Percentiles rank a stretch among this genome's conserved stretches.
These are phyloP conservation scores for Ceratonia siliqua DNA, from an alignment of 306 rosid species.

Conservation along the genomic window DNA sequence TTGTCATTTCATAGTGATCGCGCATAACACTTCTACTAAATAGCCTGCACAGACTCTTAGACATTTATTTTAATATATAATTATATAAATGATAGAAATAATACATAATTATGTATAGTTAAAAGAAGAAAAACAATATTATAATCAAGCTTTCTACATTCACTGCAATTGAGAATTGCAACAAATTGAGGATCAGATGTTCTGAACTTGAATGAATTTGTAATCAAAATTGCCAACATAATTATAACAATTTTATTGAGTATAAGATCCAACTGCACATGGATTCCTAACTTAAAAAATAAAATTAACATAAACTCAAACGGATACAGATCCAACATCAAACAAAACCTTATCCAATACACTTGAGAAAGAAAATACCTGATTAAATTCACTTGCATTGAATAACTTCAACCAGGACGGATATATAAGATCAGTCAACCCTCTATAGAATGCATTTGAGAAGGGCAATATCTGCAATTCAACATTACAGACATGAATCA, in stretches of 20 bases:
- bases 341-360: conserved; percentile 22
- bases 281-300: background rate
- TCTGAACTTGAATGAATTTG: background rate
- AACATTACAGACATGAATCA: conserved; percentile 31
- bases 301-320: background rate
- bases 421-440: conserved; percentile 87
- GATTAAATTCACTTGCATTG: conserved; percentile 93
- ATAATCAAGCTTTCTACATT: background rate
- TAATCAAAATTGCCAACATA: background rate
- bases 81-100: background rate
- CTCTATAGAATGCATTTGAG: conserved; percentile 90
- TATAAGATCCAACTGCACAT: background rate
- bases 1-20: background rate
- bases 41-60: background rate
- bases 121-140: background rate
- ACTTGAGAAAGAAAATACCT: conserved; percentile 56
- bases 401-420: conserved; percentile 97
- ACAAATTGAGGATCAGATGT: background rate
- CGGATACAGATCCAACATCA: background rate
- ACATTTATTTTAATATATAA: background rate
- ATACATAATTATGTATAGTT: background rate
- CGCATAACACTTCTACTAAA: background rate
- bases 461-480: conserved; percentile 79
- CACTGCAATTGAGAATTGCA: background rate
- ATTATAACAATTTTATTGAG: background rate